A percentile compares a stretch with the other conserved stretches of the same genome.
phyloP scores from a whole-genome alignment of 1,284 basidiomycete genomes.

The Veloboletus limbatus region DNA sequence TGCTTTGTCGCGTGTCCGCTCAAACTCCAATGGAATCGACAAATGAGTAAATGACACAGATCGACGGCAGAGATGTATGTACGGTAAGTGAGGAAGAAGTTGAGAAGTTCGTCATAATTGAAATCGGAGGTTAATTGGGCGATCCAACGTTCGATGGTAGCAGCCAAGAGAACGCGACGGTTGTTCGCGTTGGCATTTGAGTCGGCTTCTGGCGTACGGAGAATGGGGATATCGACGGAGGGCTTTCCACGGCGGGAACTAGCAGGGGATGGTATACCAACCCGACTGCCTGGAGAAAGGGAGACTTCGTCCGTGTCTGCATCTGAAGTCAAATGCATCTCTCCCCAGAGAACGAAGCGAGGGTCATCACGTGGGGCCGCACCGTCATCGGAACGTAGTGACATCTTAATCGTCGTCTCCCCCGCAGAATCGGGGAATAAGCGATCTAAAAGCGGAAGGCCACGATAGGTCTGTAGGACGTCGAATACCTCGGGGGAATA shows the following conservation, averaged over 20 bases:
- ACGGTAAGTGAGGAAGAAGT: constrained; percentile 87
- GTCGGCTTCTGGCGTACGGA: constrained; percentile 27
- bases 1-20: constrained; percentile 49
- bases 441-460: constrained; percentile 65
- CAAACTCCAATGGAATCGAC: constrained; percentile 85
- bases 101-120: constrained; percentile 78
- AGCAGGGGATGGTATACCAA: constrained; percentile 44
- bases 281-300: constrained; percentile 48
- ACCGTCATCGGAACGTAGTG: constrained; percentile 57
- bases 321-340: constrained; percentile 38
- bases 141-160: constrained; percentile 88
- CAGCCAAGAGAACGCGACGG: constrained; percentile 68
- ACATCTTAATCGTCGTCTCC: constrained; percentile 65
- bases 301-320: constrained; percentile 47
- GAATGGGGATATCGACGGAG: constrained; percentile 33
- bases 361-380: constrained; percentile 79
- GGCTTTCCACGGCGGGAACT: constrained; percentile 29
- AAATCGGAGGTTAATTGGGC: constrained; percentile 83
- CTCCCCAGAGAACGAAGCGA: constrained; percentile 87
- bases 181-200: constrained; percentile 16
- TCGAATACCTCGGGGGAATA: constrained; percentile 76
- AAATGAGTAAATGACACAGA: constrained; percentile 74
- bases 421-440: constrained; percentile 40
- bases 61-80: constrained; percentile 76
- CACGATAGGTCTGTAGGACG: constrained; percentile 76